Evolutionary conservation across 345 rosid genomes (phyloP).

Genomic region (Excoecaria cochinchinensis): DNA sequence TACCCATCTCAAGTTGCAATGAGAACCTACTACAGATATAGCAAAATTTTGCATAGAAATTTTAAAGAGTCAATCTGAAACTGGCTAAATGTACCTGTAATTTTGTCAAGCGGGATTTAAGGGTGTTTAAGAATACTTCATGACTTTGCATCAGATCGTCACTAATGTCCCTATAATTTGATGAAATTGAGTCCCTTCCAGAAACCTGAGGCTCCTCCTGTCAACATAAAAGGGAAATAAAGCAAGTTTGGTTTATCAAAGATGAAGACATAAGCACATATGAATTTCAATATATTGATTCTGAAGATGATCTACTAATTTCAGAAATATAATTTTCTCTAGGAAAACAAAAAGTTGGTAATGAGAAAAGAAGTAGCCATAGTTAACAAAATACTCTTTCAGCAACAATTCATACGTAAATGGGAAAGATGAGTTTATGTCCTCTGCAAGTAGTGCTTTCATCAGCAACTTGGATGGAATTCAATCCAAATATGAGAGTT

Average conservation of each 20-base stretch:
- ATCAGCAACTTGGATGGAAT: background rate
- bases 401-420: background rate
- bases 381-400: background rate
- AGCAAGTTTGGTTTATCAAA: constrained; percentile 3
- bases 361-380: background rate
- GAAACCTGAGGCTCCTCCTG: constrained; percentile 67
- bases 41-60: background rate
- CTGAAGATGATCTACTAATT: background rate
- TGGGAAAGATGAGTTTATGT: background rate
- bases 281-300: background rate
- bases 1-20: constrained; percentile 5
- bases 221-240: background rate
- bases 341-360: background rate
- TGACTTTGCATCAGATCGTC: constrained; percentile 78
- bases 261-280: background rate
- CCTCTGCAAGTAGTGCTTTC: background rate
- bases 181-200: constrained; percentile 36
- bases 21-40: background rate
- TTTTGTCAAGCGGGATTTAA: constrained; percentile 84
- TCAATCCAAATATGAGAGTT: background rate
- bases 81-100: constrained; percentile 62
- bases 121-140: constrained; percentile 64
- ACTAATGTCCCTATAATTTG: constrained; percentile 39
- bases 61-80: constrained; percentile 2
- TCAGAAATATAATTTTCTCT: background rate